Percentiles rank a stretch among this genome's conserved stretches.
These are phyloP conservation scores for Penicillium palitans DNA, from an alignment of 2,329 filamentous ascomycete genomes.

Conservation along the genomic window DNA sequence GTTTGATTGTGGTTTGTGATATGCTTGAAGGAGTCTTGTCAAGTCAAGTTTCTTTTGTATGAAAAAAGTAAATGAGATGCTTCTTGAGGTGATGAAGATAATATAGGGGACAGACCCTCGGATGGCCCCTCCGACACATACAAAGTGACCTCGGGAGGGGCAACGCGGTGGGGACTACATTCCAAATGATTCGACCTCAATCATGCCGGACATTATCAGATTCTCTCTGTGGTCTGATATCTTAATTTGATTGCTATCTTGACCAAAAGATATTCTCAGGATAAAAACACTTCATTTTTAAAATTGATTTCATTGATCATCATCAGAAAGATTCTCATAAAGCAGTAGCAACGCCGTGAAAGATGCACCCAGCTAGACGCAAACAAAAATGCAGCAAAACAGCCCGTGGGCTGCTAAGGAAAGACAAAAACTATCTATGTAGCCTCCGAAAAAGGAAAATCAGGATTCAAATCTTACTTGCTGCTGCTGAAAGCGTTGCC, in stretches of 20 bases:
- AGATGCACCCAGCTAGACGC: slow-evolving; percentile 27
- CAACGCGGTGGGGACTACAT: neutral
- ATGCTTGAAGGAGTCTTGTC: neutral
- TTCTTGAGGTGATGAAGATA: neutral
- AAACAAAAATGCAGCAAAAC: slow-evolving; percentile 19
- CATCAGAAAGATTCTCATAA: slow-evolving; percentile 4
- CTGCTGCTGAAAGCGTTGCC: slow-evolving; percentile 24
- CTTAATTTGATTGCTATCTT: neutral
- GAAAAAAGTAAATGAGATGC: neutral
- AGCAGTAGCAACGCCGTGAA: slow-evolving; percentile 9
- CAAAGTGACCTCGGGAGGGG: slow-evolving; percentile 2
- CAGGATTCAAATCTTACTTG: slow-evolving; percentile 15
- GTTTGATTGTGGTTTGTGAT: neutral
- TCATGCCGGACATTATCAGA: neutral
- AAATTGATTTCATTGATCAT: slow-evolving; percentile 20
- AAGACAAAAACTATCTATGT: slow-evolving; percentile 2
- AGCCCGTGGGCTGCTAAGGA: slow-evolving; percentile 6
- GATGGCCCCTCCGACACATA: slow-evolving; percentile 6
- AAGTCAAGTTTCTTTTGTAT: neutral
- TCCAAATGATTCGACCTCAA: neutral
- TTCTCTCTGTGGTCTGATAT: neutral
- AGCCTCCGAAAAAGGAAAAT: slow-evolving; percentile 2
- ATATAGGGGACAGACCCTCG: slow-evolving; percentile 1
- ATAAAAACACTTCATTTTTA: neutral
- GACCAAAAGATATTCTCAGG: neutral